phyloP scores from a whole-genome alignment of 106 monocot genomes.

The Posidonia australis region DNA sequence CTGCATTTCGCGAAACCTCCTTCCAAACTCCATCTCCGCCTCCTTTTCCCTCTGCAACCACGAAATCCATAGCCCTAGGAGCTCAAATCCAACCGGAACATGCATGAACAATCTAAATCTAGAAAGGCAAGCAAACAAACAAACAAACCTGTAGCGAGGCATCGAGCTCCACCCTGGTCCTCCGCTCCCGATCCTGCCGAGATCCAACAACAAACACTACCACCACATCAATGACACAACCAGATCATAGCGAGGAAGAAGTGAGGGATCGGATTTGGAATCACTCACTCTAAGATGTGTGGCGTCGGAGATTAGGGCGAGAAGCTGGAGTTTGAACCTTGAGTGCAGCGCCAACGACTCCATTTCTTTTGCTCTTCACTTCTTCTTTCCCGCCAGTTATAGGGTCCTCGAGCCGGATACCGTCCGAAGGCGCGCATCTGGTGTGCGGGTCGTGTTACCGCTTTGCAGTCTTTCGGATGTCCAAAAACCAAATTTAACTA shows the following conservation, averaged over 20 bases:
- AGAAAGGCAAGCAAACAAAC: not conserved
- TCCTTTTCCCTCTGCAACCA: constrained; percentile 34
- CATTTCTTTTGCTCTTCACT: not conserved
- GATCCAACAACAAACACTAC: not conserved
- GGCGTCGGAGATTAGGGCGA: constrained; percentile 32
- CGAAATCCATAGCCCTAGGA: not conserved
- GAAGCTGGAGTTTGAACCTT: constrained; percentile 46
- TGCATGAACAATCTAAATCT: not conserved
- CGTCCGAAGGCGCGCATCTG: too few species aligned
- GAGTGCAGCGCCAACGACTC: constrained; percentile 28
- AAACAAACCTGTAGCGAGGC: constrained; percentile 20
- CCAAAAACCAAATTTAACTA: too few species aligned
- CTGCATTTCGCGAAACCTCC: constrained; percentile 27
- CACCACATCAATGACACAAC: not conserved
- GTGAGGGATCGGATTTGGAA: not conserved
- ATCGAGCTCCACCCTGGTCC: constrained; percentile 34
- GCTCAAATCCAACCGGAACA: not conserved
- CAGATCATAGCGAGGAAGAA: not conserved
- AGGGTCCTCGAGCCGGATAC: too few species aligned
- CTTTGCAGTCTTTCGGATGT: too few species aligned
- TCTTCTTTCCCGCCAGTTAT: too few species aligned
- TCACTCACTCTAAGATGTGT: constrained; percentile 24
- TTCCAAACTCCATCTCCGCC: constrained; percentile 23
- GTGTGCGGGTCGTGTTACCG: too few species aligned
- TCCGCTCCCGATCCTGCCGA: constrained; percentile 44